Evolutionary conservation across 2,329 filamentous ascomycete species (phyloP), one percentile per base, ranked within the genome.

Genomic region (Pseudocercospora fuligena): DNA sequence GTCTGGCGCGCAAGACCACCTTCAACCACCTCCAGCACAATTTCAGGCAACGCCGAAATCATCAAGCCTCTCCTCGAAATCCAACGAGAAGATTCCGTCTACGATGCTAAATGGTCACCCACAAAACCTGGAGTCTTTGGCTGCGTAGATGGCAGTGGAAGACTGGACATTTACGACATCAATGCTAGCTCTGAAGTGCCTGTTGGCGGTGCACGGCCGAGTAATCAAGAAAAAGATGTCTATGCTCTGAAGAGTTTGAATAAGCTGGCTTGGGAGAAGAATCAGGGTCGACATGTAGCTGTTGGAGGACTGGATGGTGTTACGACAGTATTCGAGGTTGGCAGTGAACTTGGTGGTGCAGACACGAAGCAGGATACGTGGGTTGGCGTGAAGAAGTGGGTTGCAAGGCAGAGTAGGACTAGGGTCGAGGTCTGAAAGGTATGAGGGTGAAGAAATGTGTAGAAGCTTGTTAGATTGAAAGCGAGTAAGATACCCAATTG

Each of bases 21-120:
- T 1, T 90, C 91, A 0, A 90, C 90, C 16, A 90, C 90, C 0
- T 84, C 85, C 27, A 84, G 80, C 14, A 80, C 83, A 14, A 83
- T 81, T 47, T 79, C 78, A 0, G 80, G 81, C 75, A 76, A 80
- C 16, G 72, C 78, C 2, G 79, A 75, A 54, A 66, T 72, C 53
- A 71, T 75, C 19, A 68, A 68, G 36, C 95, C 95, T 0, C 84
- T 99, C 27, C 86, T 98, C 12, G 93, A 98, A 70, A 93, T 99
- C 76, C 90, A 92, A 21, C 90, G 95, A 63, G 96, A 99, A 81
- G 96, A 99, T 75, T 90, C 97, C 21, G 94, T 99, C 60, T 99
- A 99, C 81, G 94, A 97, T 78, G 94, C 93, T 2, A 90, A 90
- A 61, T 99, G 96, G 96, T 97, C 93, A 14, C 95, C 95, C 0